These are phyloP conservation scores for Catharanthus roseus DNA, from an alignment of 257 asterid species.

Conservation along the genomic window DNA sequence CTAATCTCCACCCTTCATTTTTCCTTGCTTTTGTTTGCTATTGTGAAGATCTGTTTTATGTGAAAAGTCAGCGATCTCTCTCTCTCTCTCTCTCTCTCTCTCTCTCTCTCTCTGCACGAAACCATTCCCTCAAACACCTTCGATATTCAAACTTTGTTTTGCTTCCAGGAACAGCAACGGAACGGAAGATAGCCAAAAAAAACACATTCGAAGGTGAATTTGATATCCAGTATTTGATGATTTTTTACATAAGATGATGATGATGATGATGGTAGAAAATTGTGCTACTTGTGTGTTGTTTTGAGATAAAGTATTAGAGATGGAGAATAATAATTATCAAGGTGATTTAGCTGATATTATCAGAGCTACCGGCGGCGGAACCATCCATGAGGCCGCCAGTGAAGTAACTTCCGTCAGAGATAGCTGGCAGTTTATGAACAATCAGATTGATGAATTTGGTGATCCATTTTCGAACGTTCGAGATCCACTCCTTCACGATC, in stretches of 20 bases:
- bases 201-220: not conserved
- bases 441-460: slow-evolving; percentile 50
- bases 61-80: slow-evolving; percentile 6
- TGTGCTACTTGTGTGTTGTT: not conserved
- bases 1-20: not conserved
- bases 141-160: not conserved
- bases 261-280: not conserved
- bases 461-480: slow-evolving; percentile 58
- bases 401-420: slow-evolving; percentile 13
- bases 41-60: slow-evolving; percentile 7
- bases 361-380: slow-evolving; percentile 35
- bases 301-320: slow-evolving; percentile 35
- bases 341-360: slow-evolving; percentile 84
- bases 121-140: not conserved
- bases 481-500: slow-evolving; percentile 65
- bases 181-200: no score
- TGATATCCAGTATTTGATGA: not conserved
- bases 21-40: not conserved
- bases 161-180: not conserved
- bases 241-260: not conserved
- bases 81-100: not conserved
- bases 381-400: slow-evolving; percentile 4
- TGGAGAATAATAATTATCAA: slow-evolving; percentile 52
- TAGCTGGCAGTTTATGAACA: slow-evolving; percentile 53
- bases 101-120: not conserved